phyloP scores from a whole-genome alignment of 192 early-diverging fungal genomes.

The Coemansia sp. region DNA sequence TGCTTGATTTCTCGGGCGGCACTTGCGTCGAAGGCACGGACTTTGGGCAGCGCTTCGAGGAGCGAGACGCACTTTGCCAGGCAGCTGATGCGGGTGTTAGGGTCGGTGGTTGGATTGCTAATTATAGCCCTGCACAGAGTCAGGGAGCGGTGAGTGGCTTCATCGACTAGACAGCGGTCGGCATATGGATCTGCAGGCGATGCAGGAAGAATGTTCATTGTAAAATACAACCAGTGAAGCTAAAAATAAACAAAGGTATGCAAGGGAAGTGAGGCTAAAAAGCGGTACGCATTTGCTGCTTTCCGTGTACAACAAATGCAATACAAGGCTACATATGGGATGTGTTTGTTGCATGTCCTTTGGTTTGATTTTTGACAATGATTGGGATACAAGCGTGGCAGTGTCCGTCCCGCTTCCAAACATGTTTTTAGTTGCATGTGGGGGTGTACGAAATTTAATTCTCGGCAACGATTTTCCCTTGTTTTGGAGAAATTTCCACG shows the following conservation, averaged over 20 bases:
- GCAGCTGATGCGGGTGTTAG: neutral
- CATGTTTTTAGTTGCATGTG: neutral
- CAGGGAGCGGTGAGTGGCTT: slow-evolving; percentile 9
- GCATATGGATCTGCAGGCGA: slow-evolving; percentile 3
- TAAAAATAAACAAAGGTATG: neutral
- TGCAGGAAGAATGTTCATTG: neutral
- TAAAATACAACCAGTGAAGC: neutral
- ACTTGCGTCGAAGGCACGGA: slow-evolving; percentile 7
- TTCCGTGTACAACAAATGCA: neutral
- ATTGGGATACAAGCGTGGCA: too few species aligned
- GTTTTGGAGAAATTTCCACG: slow-evolving; percentile 3
- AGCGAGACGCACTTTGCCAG: slow-evolving; percentile 11
- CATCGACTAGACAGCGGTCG: slow-evolving; percentile 14
- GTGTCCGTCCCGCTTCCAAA: neutral
- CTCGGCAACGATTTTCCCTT: neutral
- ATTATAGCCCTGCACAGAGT: slow-evolving; percentile 12
- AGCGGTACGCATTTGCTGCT: neutral
- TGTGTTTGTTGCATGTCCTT: too few species aligned
- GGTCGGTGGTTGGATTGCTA: slow-evolving; percentile 7
- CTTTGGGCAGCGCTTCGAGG: slow-evolving; percentile 8
- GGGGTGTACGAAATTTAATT: neutral
- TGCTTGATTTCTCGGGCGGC: neutral
- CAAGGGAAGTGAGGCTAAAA: neutral
- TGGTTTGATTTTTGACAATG: neutral
- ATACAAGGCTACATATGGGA: neutral